Evolutionary conservation across 2,329 filamentous ascomycete species (phyloP), one percentile per base, ranked within the genome.

Genomic region (Bisporella sp.): DNA sequence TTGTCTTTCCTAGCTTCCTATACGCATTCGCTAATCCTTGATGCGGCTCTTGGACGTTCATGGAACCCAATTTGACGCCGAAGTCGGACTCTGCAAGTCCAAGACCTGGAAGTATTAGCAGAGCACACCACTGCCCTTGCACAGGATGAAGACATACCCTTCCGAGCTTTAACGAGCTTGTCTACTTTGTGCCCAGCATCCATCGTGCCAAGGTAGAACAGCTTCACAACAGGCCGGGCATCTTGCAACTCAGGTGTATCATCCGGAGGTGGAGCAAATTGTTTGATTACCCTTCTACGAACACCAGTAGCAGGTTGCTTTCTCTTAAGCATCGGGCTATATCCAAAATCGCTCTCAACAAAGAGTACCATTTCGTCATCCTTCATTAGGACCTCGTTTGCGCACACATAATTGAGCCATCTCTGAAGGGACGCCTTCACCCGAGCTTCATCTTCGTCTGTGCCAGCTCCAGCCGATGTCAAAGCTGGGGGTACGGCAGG

Each of bases 351-450:
- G 65, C 89, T 96, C 71, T 99, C 93, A n/a, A 99, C 90, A 62
- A 99, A 99, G 53, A 97, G 84, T 5, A 96, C 82, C 82, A 97
- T 92, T 71, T 99, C 93, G 55, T 97, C 92, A 66, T 99, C 93
- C 55, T 87, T 82, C 75, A 96, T 95, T 6, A 99, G 79, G 1
- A 95, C 84, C 35, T 97, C 91, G 60, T 93, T 97, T 62, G 81
- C 81, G 71, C 93, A 95, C 21, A 99, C 86, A 52, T 88, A 87
- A 68, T 95, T 96, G 62, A 99, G 77, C 93, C 93, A 99, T 65
- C 90, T 79, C 70, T 99, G 93, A 73, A 99, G 80, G 6, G 89
- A 79, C 1, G 83, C 82, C 71, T 97, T 97, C 55, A 97, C 87
- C 11, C 93, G 81, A 28, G 76, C 75, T 68, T 99, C 93, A 62